Evolutionary conservation across 2,329 filamentous ascomycete species (phyloP).

Genomic region (Xylariomycetidae sp.): DNA sequence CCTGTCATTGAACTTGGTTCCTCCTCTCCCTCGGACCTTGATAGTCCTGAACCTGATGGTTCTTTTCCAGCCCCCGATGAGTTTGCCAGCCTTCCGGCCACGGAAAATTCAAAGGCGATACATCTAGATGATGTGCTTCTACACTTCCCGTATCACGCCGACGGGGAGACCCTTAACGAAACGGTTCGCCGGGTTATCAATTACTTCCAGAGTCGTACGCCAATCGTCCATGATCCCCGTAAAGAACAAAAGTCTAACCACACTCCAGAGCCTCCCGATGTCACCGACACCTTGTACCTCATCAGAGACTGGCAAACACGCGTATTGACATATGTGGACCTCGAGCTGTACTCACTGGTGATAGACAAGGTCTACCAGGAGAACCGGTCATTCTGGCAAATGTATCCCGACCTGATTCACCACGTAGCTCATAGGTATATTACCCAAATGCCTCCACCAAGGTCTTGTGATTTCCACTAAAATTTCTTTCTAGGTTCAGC

Average conservation of each 20-base stretch:
- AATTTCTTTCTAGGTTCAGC: slow-evolving; percentile 14
- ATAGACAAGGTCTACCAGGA: slow-evolving; percentile 38
- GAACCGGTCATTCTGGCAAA: slow-evolving; percentile 45
- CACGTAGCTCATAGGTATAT: slow-evolving; percentile 35
- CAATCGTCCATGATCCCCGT: not conserved
- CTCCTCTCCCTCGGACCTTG: slow-evolving; percentile 32
- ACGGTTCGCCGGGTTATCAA: slow-evolving; percentile 20
- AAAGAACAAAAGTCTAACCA: slow-evolving; percentile 24
- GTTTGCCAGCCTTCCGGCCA: no score
- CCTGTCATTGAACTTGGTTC: slow-evolving; percentile 22
- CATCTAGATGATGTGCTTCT: slow-evolving; percentile 29
- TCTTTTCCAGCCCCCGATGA: no score
- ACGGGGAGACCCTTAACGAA: slow-evolving; percentile 21
- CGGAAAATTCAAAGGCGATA: no score
- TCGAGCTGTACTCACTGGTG: slow-evolving; percentile 26
- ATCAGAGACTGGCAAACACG: no score
- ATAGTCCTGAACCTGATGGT: slow-evolving; percentile 40
- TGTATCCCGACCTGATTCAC: slow-evolving; percentile 45
- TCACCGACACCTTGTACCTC: slow-evolving; percentile 38
- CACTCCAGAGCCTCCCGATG: slow-evolving; percentile 33
- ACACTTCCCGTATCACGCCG: slow-evolving; percentile 25
- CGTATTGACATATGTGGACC: slow-evolving; percentile 37
- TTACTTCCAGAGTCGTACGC: slow-evolving; percentile 24
- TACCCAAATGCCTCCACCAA: not conserved
- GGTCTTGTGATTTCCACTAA: not conserved